Conservation (phyloP, 73 alveolate genomes). For the Vitrella brassicaformis region DNA sequence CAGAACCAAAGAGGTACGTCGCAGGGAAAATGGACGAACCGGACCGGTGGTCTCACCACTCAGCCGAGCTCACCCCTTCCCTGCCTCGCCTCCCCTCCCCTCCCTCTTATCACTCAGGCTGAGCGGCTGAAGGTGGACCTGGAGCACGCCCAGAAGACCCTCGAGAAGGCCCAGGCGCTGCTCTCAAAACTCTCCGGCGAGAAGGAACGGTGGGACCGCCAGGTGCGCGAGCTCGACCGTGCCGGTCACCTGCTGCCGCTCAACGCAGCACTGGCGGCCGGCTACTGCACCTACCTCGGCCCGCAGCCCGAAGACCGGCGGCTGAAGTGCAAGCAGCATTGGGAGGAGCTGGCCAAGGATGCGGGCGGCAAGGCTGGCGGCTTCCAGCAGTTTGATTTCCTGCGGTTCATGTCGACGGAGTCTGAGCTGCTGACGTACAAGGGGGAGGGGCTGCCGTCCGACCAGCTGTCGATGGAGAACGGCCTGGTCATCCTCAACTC, state of each 20-base stretch:
- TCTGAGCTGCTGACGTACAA: conserved; percentile 89
- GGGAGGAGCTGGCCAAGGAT: background rate
- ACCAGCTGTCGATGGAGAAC: conserved; percentile 88
- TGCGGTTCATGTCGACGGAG: conserved; percentile 82
- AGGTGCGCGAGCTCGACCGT: conserved; percentile 39
- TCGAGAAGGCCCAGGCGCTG: conserved; percentile 77
- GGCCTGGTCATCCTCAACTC: conserved; percentile 89
- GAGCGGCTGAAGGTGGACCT: conserved; percentile 52
- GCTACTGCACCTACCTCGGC: conserved; percentile 87
- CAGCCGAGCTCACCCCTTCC: too few species aligned
- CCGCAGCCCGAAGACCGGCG: conserved; percentile 86
- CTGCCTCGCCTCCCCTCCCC: background rate
- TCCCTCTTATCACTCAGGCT: conserved; percentile 1
- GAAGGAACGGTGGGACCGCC: conserved; percentile 89
- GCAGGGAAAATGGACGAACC: background rate
- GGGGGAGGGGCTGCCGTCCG: conserved; percentile 97
- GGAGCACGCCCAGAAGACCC: conserved; percentile 43
- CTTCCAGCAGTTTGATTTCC: conserved; percentile 13
- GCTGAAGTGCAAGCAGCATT: background rate
- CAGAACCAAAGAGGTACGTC: background rate
- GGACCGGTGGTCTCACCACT: too few species aligned
- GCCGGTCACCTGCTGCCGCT: conserved; percentile 28
- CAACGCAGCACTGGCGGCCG: conserved; percentile 70
- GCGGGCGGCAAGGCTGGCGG: background rate
- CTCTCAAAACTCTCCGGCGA: conserved; percentile 93